Conservation (phyloP, 345 rosid genomes). For the Salix suchowensis region DNA sequence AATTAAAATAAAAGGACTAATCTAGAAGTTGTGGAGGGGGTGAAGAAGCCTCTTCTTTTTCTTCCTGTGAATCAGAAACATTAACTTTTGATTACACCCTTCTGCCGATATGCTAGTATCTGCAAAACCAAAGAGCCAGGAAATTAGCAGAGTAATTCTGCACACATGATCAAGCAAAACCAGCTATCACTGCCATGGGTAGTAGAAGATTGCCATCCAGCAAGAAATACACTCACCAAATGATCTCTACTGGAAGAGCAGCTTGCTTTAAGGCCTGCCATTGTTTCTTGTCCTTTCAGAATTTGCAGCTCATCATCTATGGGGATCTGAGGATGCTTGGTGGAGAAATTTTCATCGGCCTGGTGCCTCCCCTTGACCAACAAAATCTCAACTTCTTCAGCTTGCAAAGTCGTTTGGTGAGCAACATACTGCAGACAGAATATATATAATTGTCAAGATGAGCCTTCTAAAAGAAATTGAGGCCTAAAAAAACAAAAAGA, state of each 20-base stretch:
- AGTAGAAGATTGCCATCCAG: not conserved
- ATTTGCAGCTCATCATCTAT: conserved; percentile 37
- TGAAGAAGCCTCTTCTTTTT: not conserved
- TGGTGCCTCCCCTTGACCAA: conserved; percentile 19
- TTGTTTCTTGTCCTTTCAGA: conserved; percentile 53
- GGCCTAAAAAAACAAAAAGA: not conserved
- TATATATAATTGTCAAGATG: not conserved
- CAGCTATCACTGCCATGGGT: not conserved
- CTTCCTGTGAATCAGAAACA: not conserved
- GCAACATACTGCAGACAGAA: conserved; percentile 23
- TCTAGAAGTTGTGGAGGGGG: not conserved
- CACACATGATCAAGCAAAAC: not conserved
- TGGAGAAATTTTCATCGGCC: conserved; percentile 13
- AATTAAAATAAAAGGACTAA: not conserved
- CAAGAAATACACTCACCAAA: conserved; percentile 34
- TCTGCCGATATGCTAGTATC: conserved; percentile 52
- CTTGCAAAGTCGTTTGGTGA: conserved; percentile 13
- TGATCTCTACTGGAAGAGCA: conserved; percentile 24
- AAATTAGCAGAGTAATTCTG: not conserved
- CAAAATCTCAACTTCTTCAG: conserved; percentile 20
- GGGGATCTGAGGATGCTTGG: conserved; percentile 23
- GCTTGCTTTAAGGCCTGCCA: conserved; percentile 33
- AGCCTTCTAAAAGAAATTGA: not conserved
- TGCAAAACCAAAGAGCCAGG: conserved; percentile 14
- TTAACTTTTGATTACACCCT: conserved; percentile 9